Percentiles rank a stretch among this genome's conserved stretches.
phyloP scores from a whole-genome alignment of 2,329 filamentous ascomycete species.

The Cryphonectria naterciae region DNA sequence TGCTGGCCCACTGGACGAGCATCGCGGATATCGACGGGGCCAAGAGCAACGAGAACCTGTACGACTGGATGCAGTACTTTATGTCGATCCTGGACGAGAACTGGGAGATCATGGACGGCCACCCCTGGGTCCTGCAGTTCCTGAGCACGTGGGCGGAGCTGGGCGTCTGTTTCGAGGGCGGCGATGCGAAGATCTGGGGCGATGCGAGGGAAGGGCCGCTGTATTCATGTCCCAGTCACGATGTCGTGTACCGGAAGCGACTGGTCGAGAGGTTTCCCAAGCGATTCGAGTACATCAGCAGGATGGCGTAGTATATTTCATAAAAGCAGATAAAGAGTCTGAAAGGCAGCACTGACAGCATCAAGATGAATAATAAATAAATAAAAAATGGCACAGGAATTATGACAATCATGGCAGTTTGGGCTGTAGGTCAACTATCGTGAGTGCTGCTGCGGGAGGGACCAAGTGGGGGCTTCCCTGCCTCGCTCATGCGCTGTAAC shows the following conservation, averaged over 20 bases:
- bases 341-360: too few species aligned
- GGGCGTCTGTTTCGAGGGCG: slow-evolving; percentile 27
- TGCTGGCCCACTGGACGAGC: slow-evolving; percentile 30
- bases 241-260: slow-evolving; percentile 28
- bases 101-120: slow-evolving; percentile 28
- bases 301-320: slow-evolving; percentile 11
- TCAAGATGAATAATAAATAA: too few species aligned
- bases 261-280: slow-evolving; percentile 29
- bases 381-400: too few species aligned
- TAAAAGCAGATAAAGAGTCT: too few species aligned
- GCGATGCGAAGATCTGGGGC: slow-evolving; percentile 27
- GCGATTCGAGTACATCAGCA: slow-evolving; percentile 25
- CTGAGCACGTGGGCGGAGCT: slow-evolving; percentile 28
- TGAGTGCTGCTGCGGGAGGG: too few species aligned
- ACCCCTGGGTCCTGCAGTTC: slow-evolving; percentile 28
- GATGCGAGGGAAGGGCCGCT: slow-evolving; percentile 28
- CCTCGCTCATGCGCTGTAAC: too few species aligned
- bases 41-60: slow-evolving; percentile 24
- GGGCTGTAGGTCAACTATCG: too few species aligned
- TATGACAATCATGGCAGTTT: too few species aligned
- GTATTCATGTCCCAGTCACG: slow-evolving; percentile 28
- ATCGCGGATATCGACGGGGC: slow-evolving; percentile 26
- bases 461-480: too few species aligned
- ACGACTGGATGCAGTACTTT: slow-evolving; percentile 31
- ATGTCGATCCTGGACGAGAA: slow-evolving; percentile 29